These are phyloP conservation scores for Dentipellis sp. DNA, from an alignment of 768 basidiomycete species.

Conservation along the genomic window DNA sequence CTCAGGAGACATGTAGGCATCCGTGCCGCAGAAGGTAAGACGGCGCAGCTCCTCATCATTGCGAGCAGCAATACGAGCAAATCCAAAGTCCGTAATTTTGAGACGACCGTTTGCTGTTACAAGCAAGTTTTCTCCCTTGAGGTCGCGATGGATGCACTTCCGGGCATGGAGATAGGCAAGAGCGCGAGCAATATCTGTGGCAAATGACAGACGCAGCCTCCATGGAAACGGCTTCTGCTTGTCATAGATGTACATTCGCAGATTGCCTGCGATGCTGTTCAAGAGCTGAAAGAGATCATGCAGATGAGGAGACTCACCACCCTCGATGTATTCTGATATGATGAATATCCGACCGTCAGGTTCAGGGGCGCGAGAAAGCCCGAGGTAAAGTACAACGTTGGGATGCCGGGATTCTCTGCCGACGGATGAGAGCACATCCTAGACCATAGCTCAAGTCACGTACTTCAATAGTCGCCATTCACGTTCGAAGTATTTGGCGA, in stretches of 20 bases:
- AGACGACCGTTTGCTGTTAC: constrained; percentile 89
- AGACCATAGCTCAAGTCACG: constrained; percentile 12
- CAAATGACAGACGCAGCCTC: constrained; percentile 90
- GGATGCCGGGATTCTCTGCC: constrained; percentile 78
- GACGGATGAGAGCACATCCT: constrained; percentile 4
- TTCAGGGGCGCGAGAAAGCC: constrained; percentile 71
- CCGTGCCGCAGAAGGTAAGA: constrained; percentile 82
- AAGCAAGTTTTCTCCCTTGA: constrained; percentile 97
- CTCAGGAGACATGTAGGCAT: constrained; percentile 96
- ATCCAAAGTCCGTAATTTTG: constrained; percentile 99
- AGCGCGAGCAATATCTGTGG: constrained; percentile 88
- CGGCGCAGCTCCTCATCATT: constrained; percentile 85
- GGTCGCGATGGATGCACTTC: constrained; percentile 80
- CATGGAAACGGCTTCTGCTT: constrained; percentile 80
- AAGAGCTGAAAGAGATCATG: background rate
- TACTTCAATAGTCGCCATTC: constrained; percentile 96
- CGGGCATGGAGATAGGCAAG: constrained; percentile 97
- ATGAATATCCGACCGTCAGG: constrained; percentile 86
- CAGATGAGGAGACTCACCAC: constrained; percentile 31
- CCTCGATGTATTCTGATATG: constrained; percentile 90
- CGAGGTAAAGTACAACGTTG: constrained; percentile 89
- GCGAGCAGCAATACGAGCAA: constrained; percentile 87
- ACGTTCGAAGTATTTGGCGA: constrained; percentile 96
- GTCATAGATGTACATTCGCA: constrained; percentile 86
- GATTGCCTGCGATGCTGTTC: constrained; percentile 40